phyloP scores from a whole-genome alignment of 305 asterid genomes.

The Solanum hybrid region DNA sequence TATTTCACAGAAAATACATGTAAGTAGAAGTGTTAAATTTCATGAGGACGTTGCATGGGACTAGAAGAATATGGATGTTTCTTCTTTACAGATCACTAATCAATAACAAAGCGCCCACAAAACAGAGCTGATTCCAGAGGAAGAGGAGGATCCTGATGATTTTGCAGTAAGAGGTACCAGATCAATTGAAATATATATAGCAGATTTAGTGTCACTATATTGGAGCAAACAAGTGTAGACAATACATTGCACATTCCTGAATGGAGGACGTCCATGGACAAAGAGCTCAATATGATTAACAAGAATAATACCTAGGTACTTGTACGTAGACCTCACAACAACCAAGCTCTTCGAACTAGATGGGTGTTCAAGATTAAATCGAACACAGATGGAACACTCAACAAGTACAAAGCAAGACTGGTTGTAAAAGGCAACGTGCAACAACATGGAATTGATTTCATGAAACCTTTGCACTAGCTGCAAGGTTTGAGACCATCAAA shows the following conservation, averaged over 20 bases:
- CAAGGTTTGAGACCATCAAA: too few species aligned
- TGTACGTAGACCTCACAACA: not conserved
- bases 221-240: not conserved
- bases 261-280: not conserved
- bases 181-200: not conserved
- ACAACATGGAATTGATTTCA: too few species aligned
- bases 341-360: not conserved
- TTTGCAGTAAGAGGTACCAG: not conserved
- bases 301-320: not conserved
- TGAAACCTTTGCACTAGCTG: too few species aligned
- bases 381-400: too few species aligned
- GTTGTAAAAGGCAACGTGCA: too few species aligned
- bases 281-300: too few species aligned
- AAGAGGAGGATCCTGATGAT: too few species aligned
- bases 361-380: not conserved
- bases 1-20: not conserved
- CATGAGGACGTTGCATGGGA: not conserved
- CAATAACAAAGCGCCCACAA: not conserved
- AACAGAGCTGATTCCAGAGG: not conserved
- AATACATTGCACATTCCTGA: not conserved
- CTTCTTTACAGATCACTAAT: not conserved
- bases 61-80: not conserved
- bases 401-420: too few species aligned
- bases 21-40: not conserved
- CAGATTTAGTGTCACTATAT: not conserved